Conservation (phyloP, 2,329 filamentous ascomycete species). For the Penicillium janthinellum region DNA sequence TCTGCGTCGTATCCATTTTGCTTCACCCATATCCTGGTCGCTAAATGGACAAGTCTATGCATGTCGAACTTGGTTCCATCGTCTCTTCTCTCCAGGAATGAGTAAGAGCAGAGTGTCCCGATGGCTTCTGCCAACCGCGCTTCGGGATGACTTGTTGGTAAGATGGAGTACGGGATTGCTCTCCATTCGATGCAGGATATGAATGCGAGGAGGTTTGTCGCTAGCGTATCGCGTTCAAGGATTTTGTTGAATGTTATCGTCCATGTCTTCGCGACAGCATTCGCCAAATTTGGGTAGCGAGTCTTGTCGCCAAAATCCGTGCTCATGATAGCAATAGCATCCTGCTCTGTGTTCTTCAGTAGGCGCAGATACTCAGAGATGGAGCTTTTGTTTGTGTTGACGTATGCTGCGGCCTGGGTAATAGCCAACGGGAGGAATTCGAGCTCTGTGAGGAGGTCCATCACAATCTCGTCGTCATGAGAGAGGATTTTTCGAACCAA, state of each 20-base stretch:
- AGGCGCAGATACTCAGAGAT: constrained; percentile 27
- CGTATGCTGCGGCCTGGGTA: constrained; percentile 26
- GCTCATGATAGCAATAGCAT: constrained; percentile 3
- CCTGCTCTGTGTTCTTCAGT: constrained; percentile 12
- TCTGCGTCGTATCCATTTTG: neutral
- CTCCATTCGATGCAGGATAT: constrained; percentile 26
- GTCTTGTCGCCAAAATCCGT: constrained; percentile 34
- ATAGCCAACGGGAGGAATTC: constrained; percentile 29
- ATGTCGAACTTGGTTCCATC: constrained; percentile 15
- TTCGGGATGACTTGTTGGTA: constrained; percentile 23
- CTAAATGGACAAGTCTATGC: constrained; percentile 40
- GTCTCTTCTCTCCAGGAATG: constrained; percentile 22
- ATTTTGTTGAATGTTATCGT: constrained; percentile 42
- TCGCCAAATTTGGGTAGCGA: neutral
- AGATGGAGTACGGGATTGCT: constrained; percentile 36
- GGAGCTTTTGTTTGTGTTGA: constrained; percentile 13
- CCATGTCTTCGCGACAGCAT: constrained; percentile 37
- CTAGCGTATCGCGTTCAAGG: constrained; percentile 27
- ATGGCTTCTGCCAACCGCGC: constrained; percentile 27
- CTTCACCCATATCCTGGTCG: constrained; percentile 36
- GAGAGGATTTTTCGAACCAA: constrained; percentile 6
- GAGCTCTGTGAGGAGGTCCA: constrained; percentile 19
- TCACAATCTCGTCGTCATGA: neutral
- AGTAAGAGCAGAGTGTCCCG: constrained; percentile 38
- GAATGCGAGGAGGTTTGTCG: constrained; percentile 36